phyloP scores from a whole-genome alignment of 345 rosid species.

The Citrus mangshanensis region DNA sequence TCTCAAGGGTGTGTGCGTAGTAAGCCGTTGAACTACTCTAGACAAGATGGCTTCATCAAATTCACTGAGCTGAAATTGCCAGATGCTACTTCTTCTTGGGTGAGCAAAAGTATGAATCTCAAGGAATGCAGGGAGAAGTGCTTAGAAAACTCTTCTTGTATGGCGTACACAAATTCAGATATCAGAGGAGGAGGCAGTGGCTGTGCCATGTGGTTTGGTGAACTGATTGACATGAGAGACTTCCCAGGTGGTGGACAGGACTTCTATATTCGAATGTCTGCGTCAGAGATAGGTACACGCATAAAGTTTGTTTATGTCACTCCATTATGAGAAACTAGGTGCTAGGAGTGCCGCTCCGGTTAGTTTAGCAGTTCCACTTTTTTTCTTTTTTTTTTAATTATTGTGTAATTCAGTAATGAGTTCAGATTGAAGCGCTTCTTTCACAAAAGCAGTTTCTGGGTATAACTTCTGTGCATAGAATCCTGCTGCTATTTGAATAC shows the following conservation, averaged over 20 bases:
- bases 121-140: slow-evolving; percentile 22
- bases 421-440: neutral
- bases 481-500: neutral
- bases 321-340: too few species aligned
- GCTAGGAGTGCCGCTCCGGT: too few species aligned
- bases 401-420: neutral
- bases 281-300: too few species aligned
- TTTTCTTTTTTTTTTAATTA: too few species aligned
- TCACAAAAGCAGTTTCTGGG: neutral
- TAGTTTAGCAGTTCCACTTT: neutral
- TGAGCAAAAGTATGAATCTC: slow-evolving; percentile 19
- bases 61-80: slow-evolving; percentile 33
- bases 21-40: slow-evolving; percentile 26
- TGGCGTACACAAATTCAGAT: slow-evolving; percentile 25
- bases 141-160: slow-evolving; percentile 28
- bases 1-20: slow-evolving; percentile 37
- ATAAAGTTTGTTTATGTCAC: too few species aligned
- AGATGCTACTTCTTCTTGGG: slow-evolving; percentile 18
- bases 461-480: neutral
- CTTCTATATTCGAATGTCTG: slow-evolving; percentile 19
- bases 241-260: slow-evolving; percentile 11
- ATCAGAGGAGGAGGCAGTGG: slow-evolving; percentile 26
- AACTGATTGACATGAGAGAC: slow-evolving; percentile 25
- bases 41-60: slow-evolving; percentile 29
- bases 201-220: slow-evolving; percentile 35